Base-by-base conservation (phyloP, 768 basidiomycete species). In the Trichaptum fuscoviolaceum region DNA sequence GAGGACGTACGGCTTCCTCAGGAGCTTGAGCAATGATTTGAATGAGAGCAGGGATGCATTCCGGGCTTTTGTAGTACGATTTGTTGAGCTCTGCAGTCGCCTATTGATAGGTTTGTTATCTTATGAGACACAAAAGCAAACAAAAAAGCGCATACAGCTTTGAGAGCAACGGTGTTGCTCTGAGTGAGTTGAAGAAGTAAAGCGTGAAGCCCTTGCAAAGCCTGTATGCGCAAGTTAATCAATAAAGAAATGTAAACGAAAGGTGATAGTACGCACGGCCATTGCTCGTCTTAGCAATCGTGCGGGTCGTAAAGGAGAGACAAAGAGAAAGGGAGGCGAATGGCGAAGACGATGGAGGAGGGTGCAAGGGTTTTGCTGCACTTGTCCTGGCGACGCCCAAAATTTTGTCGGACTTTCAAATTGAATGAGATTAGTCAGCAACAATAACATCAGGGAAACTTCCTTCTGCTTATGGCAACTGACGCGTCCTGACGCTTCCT, bases 11-110 rank as follows among this genome's bases (percentile, higher is more conserved):
- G 64, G 90, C 80, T 71, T 85, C 80, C 72, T 96, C 90, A n/a
- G 91, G 91, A 42, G 92, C 90, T 75, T 84, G 90, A 42, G 91
- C 90, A 63, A 95, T 83, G 74, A 98, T 92, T 73, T 87, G 88
- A 65, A 92, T 91, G 36, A 99, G 87, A 52, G 93, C 94, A 61
- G 95, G 86, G 69, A 99, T 96, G 75, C 95, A 97, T 80, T 83
- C 80, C 7, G 96, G 85, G 73, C 89, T 88, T 80, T 93, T 95
- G 86, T 96, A 99, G 80, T 87, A 99, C 64, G 96, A 90, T 71
- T 88, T 88, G 78, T 96, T 97, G 65, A 99, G 84, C 71, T 89
- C 87, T 6, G 92, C 85, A 17, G 97, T 99, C 7, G 96, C 95
- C 95, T 98, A 69, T 23, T 26, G 57, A 68, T 63, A 57, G 67